Conservation (phyloP, 2,329 filamentous ascomycete species). For the Fusarium transvaalense region DNA sequence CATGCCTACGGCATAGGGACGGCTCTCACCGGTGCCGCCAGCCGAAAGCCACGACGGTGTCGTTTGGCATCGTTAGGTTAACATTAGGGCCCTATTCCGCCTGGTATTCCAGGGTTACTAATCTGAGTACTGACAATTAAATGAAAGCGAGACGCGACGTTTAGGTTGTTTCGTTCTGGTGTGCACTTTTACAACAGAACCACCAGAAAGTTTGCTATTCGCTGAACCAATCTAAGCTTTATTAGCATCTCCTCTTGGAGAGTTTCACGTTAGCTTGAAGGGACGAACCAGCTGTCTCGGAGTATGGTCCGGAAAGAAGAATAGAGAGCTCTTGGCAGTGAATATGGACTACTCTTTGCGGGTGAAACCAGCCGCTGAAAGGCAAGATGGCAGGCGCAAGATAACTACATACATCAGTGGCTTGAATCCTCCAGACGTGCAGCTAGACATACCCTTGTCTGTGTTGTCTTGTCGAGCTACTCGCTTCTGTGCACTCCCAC, state of each 20-base stretch:
- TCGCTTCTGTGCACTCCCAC: not conserved
- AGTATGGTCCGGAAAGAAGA: not conserved
- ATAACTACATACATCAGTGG: conserved; percentile 29
- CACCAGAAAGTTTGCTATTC: not conserved
- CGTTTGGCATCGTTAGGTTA: not conserved
- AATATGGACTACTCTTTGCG: conserved; percentile 7
- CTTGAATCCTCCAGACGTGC: conserved; percentile 14
- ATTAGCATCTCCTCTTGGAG: not conserved
- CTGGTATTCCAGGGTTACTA: conserved; percentile 10
- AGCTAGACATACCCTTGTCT: not conserved
- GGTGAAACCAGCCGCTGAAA: conserved; percentile 23
- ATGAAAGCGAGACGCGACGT: not conserved
- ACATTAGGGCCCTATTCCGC: not conserved
- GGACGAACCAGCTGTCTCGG: not conserved
- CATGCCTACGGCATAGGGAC: conserved; percentile 7
- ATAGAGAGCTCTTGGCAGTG: conserved; percentile 8
- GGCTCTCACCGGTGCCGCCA: conserved; percentile 30
- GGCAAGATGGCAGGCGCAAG: conserved; percentile 12
- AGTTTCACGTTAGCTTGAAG: not conserved
- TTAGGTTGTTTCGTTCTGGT: conserved; percentile 4
- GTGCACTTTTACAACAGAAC: not conserved
- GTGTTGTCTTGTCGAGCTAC: not conserved
- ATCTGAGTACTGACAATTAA: conserved; percentile 1
- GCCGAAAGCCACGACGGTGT: conserved; percentile 14
- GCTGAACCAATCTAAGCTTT: not conserved